Evolutionary conservation across 805 yeast species (phyloP).

Genomic region (Zygoascus tannicola): DNA sequence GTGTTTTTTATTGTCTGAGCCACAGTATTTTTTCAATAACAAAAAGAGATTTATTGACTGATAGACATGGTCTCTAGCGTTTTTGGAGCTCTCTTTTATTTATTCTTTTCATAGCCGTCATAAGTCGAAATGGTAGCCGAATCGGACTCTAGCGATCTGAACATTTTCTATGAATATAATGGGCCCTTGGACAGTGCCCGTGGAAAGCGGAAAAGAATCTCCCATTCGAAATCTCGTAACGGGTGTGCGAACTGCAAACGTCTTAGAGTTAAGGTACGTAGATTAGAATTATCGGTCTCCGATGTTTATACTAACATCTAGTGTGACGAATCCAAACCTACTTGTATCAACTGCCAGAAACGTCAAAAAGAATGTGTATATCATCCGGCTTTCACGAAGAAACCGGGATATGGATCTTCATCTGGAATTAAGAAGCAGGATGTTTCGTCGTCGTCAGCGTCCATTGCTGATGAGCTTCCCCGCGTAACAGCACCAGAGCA

Average conservation of each 20-base stretch:
- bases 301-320: background rate
- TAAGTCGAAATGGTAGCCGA: no score
- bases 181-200: background rate
- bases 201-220: conserved; percentile 8
- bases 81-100: no score
- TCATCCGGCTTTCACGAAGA: background rate
- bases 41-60: no score
- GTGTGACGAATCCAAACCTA: conserved; percentile 21
- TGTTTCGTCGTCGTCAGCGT: no score
- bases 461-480: no score
- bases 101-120: no score
- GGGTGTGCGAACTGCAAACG: conserved; percentile 21
- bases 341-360: conserved; percentile 16
- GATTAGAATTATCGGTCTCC: background rate
- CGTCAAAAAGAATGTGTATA: conserved; percentile 16
- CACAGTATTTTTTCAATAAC: no score
- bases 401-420: no score
- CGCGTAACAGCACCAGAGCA: no score
- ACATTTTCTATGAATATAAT: background rate
- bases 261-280: conserved; percentile 17
- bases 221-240: conserved; percentile 20
- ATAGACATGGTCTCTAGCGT: no score
- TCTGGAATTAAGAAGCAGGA: no score
- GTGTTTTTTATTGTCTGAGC: no score
- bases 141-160: background rate